A percentile compares a stretch with the other conserved stretches of the same genome.
phyloP scores from a whole-genome alignment of 2,329 filamentous ascomycete genomes.

The Pseudodiploospora longispora region DNA sequence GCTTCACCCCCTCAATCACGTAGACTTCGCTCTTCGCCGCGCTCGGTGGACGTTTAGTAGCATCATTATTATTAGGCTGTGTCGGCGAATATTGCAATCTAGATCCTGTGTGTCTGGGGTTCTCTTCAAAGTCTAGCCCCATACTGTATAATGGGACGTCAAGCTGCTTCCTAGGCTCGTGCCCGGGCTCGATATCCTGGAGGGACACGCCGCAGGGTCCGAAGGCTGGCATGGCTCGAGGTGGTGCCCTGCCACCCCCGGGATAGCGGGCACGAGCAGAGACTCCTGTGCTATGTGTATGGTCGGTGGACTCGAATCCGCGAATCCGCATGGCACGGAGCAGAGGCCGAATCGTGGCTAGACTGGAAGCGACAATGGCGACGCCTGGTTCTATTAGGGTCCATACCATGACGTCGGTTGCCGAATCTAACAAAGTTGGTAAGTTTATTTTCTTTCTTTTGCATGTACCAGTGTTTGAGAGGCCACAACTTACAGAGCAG shows the following conservation, averaged over 20 bases:
- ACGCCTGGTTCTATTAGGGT: slow-evolving; percentile 49
- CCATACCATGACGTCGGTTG: slow-evolving; percentile 47
- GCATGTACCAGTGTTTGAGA: slow-evolving; percentile 4
- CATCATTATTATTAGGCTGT: slow-evolving; percentile 4
- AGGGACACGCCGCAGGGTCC: slow-evolving; percentile 31
- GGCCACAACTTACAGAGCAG: slow-evolving; percentile 35
- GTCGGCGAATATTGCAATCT: not conserved
- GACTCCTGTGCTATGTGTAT: slow-evolving; percentile 22
- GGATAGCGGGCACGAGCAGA: slow-evolving; percentile 19
- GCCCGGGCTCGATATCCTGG: slow-evolving; percentile 16
- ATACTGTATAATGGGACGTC: slow-evolving; percentile 6
- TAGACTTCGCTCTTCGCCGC: slow-evolving; percentile 27
- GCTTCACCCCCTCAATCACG: slow-evolving; percentile 24
- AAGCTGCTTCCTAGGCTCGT: slow-evolving; percentile 2
- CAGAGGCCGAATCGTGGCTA: slow-evolving; percentile 47
- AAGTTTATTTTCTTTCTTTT: slow-evolving; percentile 4
- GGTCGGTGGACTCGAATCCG: slow-evolving; percentile 37
- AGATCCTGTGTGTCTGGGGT: slow-evolving; percentile 2
- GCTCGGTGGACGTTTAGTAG: slow-evolving; percentile 1
- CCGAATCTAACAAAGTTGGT: slow-evolving; percentile 27
- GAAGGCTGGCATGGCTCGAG: slow-evolving; percentile 20
- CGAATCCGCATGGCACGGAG: slow-evolving; percentile 39
- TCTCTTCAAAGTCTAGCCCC: slow-evolving; percentile 13
- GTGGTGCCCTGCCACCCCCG: slow-evolving; percentile 16
- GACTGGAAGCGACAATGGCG: slow-evolving; percentile 45